phyloP scores from a whole-genome alignment of 305 asterid genomes.

The Solanum aculeatissimum region DNA sequence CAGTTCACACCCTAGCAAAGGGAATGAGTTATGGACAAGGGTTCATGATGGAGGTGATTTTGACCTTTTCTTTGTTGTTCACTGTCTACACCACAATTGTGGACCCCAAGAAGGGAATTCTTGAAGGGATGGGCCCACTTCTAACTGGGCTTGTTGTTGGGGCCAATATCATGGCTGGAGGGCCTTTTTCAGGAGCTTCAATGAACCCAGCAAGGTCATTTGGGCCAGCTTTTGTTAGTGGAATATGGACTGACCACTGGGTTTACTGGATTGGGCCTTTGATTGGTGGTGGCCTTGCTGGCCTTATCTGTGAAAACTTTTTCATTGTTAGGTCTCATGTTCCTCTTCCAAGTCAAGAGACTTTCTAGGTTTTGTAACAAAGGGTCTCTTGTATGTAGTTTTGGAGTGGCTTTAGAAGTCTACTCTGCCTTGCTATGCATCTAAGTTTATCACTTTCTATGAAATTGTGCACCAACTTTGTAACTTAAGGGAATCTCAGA shows the following conservation, averaged over 20 bases:
- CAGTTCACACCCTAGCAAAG: slow-evolving; percentile 67
- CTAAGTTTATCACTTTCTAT: not conserved
- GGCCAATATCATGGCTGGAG: slow-evolving; percentile 91
- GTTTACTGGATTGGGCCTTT: slow-evolving; percentile 94
- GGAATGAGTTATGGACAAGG: slow-evolving; percentile 64
- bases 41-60: slow-evolving; percentile 64
- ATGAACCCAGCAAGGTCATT: slow-evolving; percentile 96
- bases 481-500: too few species aligned
- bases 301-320: slow-evolving; percentile 61
- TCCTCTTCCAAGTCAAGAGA: slow-evolving; percentile 28
- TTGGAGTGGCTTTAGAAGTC: not conserved
- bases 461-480: not conserved
- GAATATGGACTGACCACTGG: slow-evolving; percentile 93
- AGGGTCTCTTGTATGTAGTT: not conserved
- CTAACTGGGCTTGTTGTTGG: slow-evolving; percentile 82
- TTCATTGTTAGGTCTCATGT: slow-evolving; percentile 56
- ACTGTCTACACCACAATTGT: slow-evolving; percentile 86
- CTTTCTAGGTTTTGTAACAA: slow-evolving; percentile 10
- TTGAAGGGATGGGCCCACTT: slow-evolving; percentile 82
- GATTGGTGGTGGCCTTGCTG: slow-evolving; percentile 86
- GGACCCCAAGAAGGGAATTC: slow-evolving; percentile 80
- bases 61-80: slow-evolving; percentile 75
- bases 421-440: not conserved
- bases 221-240: slow-evolving; percentile 82
- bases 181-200: slow-evolving; percentile 84